Conservation (phyloP, 306 rosid genomes). For the Benincasa hispida region DNA sequence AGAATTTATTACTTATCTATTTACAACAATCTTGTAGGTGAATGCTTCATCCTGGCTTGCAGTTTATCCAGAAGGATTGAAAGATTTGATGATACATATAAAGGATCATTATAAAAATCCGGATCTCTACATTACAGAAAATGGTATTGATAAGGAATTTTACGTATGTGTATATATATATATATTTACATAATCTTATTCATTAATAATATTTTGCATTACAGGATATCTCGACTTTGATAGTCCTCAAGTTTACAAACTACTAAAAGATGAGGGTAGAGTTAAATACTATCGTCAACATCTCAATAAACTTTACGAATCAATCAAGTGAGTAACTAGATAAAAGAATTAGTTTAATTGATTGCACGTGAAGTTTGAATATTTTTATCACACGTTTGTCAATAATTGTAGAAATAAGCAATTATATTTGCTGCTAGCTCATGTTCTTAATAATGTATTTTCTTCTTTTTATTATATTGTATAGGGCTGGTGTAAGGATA, state of each 20-base stretch:
- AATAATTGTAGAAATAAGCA: no score
- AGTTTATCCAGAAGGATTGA: conserved; percentile 14
- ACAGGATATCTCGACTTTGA: not conserved
- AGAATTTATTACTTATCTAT: not conserved
- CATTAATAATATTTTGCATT: not conserved
- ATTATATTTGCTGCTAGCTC: not conserved
- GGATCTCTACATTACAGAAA: conserved; percentile 35
- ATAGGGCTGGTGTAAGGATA: not conserved
- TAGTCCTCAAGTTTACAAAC: not conserved
- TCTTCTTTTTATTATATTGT: not conserved
- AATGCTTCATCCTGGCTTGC: conserved; percentile 10
- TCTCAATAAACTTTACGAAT: not conserved
- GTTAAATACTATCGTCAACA: not conserved
- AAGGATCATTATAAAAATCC: conserved; percentile 18
- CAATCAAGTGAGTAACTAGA: not conserved
- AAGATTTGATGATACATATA: conserved; percentile 14
- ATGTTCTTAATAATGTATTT: no score
- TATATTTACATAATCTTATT: no score
- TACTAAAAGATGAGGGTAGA: not conserved
- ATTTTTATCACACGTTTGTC: no score
- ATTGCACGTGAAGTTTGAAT: no score
- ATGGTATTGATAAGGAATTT: conserved; percentile 9
- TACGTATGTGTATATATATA: no score
- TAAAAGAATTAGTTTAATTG: no score
- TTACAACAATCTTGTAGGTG: not conserved